These are phyloP conservation scores for Solanum raphanifolium DNA, from an alignment of 257 asterid species.

Conservation along the genomic window DNA sequence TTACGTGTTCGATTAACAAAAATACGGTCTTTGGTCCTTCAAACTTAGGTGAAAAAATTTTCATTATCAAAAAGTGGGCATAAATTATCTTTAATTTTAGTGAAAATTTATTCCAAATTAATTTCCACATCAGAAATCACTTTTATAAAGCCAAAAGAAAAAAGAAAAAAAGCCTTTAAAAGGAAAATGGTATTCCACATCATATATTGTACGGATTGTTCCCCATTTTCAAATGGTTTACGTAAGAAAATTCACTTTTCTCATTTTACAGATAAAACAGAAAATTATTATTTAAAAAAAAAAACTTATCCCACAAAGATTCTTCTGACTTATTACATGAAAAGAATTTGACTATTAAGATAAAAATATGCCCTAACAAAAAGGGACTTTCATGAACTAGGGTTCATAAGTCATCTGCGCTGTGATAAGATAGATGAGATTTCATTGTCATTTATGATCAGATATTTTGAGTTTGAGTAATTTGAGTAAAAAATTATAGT, in stretches of 20 bases:
- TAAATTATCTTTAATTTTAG: neutral
- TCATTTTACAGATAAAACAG: neutral
- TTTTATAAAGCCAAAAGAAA: neutral
- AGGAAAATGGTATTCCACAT: neutral
- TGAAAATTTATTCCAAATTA: neutral
- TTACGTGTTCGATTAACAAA: neutral
- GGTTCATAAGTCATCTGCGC: neutral
- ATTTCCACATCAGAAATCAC: neutral
- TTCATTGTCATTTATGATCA: accelerated
- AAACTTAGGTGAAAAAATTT: neutral
- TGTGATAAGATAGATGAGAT: neutral
- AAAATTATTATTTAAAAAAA: too few species aligned
- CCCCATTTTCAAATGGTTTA: neutral
- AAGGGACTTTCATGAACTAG: neutral
- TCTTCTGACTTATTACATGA: neutral
- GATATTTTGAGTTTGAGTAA: accelerated
- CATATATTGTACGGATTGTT: neutral
- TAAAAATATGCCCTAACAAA: neutral
- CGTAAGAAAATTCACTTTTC: neutral
- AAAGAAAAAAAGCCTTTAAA: neutral
- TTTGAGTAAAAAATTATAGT: neutral
- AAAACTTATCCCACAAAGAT: neutral
- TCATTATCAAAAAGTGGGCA: neutral
- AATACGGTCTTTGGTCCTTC: neutral
- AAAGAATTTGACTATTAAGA: neutral